Conservation (phyloP, 2,329 filamentous ascomycete genomes). For the Paracamarosporium sp. region DNA sequence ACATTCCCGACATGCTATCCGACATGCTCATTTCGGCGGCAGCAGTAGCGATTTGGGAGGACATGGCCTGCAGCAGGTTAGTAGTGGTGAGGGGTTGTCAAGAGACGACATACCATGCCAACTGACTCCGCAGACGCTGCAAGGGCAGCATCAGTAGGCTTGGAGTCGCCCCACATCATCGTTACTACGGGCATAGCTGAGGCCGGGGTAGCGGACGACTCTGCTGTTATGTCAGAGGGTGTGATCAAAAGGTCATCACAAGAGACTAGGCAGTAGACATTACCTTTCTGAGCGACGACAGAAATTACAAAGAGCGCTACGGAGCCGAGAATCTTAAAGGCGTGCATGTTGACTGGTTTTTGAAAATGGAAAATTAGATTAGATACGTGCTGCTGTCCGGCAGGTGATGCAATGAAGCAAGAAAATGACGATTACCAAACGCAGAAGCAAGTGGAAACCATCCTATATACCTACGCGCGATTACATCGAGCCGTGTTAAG, state of each 20-base stretch:
- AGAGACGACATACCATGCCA: neutral
- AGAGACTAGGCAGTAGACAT: neutral
- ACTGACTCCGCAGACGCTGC: neutral
- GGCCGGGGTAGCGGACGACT: neutral
- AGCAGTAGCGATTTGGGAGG: neutral
- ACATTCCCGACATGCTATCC: neutral
- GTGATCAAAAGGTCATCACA: neutral
- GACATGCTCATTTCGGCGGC: neutral
- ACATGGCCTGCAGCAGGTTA: neutral
- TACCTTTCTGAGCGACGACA: neutral
- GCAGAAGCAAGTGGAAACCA: neutral
- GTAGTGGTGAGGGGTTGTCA: neutral
- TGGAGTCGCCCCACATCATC: conserved; percentile 4
- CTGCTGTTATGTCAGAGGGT: neutral
- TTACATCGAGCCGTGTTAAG: neutral
- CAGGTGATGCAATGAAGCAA: neutral
- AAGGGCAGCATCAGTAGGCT: neutral
- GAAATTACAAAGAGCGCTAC: neutral
- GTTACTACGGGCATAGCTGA: neutral
- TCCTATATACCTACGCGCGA: neutral
- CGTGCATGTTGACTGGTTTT: neutral
- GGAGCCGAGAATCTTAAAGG: neutral
- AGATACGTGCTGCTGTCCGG: neutral
- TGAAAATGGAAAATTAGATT: neutral
- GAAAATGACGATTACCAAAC: neutral